Evolutionary conservation across 345 rosid species (phyloP).

Genomic region (Xanthoceras sorbifolium): DNA sequence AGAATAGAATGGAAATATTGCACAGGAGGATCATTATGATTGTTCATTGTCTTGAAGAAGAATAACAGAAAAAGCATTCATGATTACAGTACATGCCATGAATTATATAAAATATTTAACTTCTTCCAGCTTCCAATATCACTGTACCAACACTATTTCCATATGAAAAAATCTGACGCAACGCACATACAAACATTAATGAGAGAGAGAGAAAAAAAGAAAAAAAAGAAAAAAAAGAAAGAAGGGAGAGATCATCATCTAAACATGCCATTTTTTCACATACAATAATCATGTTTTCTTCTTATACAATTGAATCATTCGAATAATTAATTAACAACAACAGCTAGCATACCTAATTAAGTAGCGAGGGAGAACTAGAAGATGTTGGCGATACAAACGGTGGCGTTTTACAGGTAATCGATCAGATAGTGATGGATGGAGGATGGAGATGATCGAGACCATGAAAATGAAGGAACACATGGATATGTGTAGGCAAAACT

Average conservation of each 20-base stretch:
- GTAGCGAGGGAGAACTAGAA: not conserved
- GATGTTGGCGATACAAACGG: not conserved
- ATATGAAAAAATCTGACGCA: constrained; percentile 1
- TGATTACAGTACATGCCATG: constrained; percentile 7
- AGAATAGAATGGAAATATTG: constrained; percentile 11
- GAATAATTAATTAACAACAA: not conserved
- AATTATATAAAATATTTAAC: not conserved
- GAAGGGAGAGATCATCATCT: not conserved
- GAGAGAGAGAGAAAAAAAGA: not conserved
- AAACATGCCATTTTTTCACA: not conserved
- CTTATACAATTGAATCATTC: not conserved
- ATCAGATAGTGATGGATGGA: not conserved
- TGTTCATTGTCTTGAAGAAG: constrained; percentile 11
- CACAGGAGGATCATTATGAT: not conserved
- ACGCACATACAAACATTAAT: not conserved
- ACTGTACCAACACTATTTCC: constrained; percentile 10
- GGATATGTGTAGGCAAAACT: not conserved
- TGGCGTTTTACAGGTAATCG: not conserved
- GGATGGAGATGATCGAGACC: not conserved
- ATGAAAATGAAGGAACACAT: constrained; percentile 10
- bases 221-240: not conserved
- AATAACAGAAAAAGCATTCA: constrained; percentile 17
- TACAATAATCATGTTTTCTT: not conserved
- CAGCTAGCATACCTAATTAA: not conserved
- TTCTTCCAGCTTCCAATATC: not conserved